phyloP scores from a whole-genome alignment of 139 green algal species.

The Spirogloea muscicola region DNA sequence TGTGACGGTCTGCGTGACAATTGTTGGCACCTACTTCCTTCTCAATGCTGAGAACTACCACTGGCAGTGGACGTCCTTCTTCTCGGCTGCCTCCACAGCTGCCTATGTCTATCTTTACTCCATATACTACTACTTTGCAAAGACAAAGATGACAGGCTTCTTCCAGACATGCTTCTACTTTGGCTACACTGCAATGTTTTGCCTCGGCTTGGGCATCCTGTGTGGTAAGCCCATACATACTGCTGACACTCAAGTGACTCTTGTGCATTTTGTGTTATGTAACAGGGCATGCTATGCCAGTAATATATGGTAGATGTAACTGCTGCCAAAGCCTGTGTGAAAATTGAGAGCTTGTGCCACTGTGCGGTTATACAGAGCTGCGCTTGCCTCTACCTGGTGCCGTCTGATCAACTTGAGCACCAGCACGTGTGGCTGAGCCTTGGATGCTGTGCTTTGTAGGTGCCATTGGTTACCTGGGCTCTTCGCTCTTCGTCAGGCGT shows the following conservation, averaged over 20 bases:
- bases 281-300: too few species aligned
- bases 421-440: too few species aligned
- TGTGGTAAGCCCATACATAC: constrained; percentile 61
- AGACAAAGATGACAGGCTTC: constrained; percentile 96
- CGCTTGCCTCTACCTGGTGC: too few species aligned
- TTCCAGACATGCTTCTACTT: constrained; percentile 98
- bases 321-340: not conserved
- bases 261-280: too few species aligned
- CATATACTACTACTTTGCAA: constrained; percentile 86
- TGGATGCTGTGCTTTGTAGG: constrained; percentile 17
- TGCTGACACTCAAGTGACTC: too few species aligned
- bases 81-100: constrained; percentile 70
- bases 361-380: too few species aligned
- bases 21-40: constrained; percentile 96
- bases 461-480: constrained; percentile 80
- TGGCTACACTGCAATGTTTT: constrained; percentile 94
- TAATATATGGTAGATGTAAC: not conserved
- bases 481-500: constrained; percentile 73
- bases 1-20: constrained; percentile 82
- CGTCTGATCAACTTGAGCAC: too few species aligned
- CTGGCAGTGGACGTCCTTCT: constrained; percentile 94
- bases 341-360: too few species aligned
- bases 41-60: constrained; percentile 98
- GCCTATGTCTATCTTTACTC: constrained; percentile 91
- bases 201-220: constrained; percentile 69